phyloP scores from a whole-genome alignment of 2,329 filamentous ascomycete genomes.

The Cadophora luteo-olivacea region DNA sequence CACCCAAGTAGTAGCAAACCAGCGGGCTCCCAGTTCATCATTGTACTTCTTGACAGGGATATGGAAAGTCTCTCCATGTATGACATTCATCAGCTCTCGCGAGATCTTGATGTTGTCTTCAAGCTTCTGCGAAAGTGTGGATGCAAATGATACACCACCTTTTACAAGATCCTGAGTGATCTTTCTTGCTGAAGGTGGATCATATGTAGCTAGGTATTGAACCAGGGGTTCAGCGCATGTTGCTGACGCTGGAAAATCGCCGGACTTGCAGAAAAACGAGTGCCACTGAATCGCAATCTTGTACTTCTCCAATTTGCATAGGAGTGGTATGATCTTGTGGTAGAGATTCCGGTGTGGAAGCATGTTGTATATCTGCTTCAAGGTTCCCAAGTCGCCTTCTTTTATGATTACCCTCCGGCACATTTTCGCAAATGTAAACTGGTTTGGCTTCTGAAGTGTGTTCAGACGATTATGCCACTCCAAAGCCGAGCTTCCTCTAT shows the following conservation, averaged over 20 bases:
- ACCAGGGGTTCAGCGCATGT: slow-evolving; percentile 50
- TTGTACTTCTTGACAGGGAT: slow-evolving; percentile 57
- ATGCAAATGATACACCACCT: slow-evolving; percentile 37
- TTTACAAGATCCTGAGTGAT: slow-evolving; percentile 39
- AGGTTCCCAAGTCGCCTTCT: slow-evolving; percentile 43
- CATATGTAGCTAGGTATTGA: slow-evolving; percentile 46
- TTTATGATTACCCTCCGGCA: slow-evolving; percentile 41
- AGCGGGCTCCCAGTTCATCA: slow-evolving; percentile 76
- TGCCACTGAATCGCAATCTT: slow-evolving; percentile 54
- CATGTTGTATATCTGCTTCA: slow-evolving; percentile 51
- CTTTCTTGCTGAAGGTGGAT: slow-evolving; percentile 36
- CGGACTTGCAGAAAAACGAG: slow-evolving; percentile 48
- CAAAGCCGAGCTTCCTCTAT: slow-evolving; percentile 31
- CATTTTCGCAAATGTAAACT: slow-evolving; percentile 46
- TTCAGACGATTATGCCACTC: slow-evolving; percentile 42
- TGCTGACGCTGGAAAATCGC: slow-evolving; percentile 50
- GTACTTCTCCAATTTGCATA: slow-evolving; percentile 48
- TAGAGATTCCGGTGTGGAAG: slow-evolving; percentile 51
- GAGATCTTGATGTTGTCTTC: slow-evolving; percentile 34
- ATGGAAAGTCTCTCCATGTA: slow-evolving; percentile 41
- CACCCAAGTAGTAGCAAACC: slow-evolving; percentile 81
- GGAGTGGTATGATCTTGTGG: slow-evolving; percentile 47
- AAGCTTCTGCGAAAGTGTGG: slow-evolving; percentile 23
- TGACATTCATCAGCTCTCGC: slow-evolving; percentile 44
- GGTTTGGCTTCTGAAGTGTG: slow-evolving; percentile 43